Evolutionary conservation across 805 yeast genomes (phyloP).

Genomic region (Candida verbasci): DNA sequence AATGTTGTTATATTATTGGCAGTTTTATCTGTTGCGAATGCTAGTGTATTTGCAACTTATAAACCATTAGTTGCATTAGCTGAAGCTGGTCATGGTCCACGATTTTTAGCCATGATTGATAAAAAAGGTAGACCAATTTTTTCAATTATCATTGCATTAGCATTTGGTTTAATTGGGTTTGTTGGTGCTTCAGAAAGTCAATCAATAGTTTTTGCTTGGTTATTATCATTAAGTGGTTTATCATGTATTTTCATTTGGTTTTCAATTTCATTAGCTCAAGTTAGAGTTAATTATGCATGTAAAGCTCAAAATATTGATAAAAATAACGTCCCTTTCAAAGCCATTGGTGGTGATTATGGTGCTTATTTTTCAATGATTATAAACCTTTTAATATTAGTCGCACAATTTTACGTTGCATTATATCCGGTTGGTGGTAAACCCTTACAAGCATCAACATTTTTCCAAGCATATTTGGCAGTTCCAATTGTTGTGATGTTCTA

Average conservation of each 20-base stretch:
- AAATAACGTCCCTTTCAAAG: slow-evolving; percentile 64
- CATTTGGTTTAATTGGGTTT: slow-evolving; percentile 33
- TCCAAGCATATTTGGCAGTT: slow-evolving; percentile 47
- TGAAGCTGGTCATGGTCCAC: slow-evolving; percentile 63
- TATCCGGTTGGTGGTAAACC: slow-evolving; percentile 43
- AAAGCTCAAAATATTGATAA: slow-evolving; percentile 57
- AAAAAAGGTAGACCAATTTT: slow-evolving; percentile 33
- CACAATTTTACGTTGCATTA: slow-evolving; percentile 26
- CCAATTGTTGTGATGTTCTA: slow-evolving; percentile 38
- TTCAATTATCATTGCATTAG: slow-evolving; percentile 23
- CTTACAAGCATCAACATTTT: slow-evolving; percentile 35
- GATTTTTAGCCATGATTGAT: slow-evolving; percentile 29
- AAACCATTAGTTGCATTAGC: slow-evolving; percentile 63
- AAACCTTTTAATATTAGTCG: slow-evolving; percentile 18
- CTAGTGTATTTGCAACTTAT: slow-evolving; percentile 63
- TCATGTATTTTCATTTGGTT: slow-evolving; percentile 38
- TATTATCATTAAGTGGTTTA: slow-evolving; percentile 32
- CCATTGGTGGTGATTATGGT: slow-evolving; percentile 50
- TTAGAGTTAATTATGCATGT: slow-evolving; percentile 52
- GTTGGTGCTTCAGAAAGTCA: slow-evolving; percentile 23
- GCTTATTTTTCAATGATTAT: slow-evolving; percentile 19
- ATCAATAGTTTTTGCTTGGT: slow-evolving; percentile 31
- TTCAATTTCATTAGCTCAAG: slow-evolving; percentile 32
- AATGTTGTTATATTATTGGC: slow-evolving; percentile 68
- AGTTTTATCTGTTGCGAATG: slow-evolving; percentile 69